Percentiles rank a stretch among this genome's conserved stretches.
phyloP scores from a whole-genome alignment of 768 basidiomycete species.

The Melanogaster broomeanus region DNA sequence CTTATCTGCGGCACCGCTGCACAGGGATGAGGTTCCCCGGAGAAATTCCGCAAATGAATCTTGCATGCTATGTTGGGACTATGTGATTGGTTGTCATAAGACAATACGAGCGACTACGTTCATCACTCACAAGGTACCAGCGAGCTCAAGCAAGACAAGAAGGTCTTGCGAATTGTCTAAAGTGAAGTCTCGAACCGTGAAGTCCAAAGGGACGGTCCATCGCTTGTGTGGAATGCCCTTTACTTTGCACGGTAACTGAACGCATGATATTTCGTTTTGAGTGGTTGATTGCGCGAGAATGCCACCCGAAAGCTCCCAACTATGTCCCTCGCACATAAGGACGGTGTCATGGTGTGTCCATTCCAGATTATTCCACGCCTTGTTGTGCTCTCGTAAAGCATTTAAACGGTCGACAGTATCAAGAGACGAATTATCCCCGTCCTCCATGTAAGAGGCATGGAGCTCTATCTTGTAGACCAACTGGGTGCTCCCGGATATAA shows the following conservation, averaged over 20 bases:
- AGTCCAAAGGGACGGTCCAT: conserved; percentile 31
- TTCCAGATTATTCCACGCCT: conserved; percentile 29
- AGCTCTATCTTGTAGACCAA: conserved; percentile 34
- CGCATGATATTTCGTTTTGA: conserved; percentile 19
- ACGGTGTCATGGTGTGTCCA: conserved; percentile 17
- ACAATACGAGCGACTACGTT: background rate
- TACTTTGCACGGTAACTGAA: conserved; percentile 32
- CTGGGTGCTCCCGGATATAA: conserved; percentile 24
- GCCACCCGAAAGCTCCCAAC: conserved; percentile 39
- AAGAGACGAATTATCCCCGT: conserved; percentile 16
- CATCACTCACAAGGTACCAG: conserved; percentile 19
- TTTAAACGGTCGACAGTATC: conserved; percentile 23
- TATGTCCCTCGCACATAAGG: conserved; percentile 15
- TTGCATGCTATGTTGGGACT: conserved; percentile 22
- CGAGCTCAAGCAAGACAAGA: conserved; percentile 30
- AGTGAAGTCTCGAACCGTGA: conserved; percentile 37
- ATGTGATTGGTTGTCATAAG: background rate
- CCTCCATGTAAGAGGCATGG: conserved; percentile 30
- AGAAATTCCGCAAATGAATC: conserved; percentile 31
- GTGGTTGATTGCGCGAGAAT: conserved; percentile 32
- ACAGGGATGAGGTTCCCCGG: conserved; percentile 30
- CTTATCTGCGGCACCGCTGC: conserved; percentile 15
- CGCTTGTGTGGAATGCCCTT: conserved; percentile 26
- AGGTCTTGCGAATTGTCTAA: conserved; percentile 39
- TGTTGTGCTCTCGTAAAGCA: conserved; percentile 27